Percentiles rank a stretch among this genome's conserved stretches.
Conservation (phyloP, 192 early-diverging fungal genomes). For the Chytriomyces confervae region DNA sequence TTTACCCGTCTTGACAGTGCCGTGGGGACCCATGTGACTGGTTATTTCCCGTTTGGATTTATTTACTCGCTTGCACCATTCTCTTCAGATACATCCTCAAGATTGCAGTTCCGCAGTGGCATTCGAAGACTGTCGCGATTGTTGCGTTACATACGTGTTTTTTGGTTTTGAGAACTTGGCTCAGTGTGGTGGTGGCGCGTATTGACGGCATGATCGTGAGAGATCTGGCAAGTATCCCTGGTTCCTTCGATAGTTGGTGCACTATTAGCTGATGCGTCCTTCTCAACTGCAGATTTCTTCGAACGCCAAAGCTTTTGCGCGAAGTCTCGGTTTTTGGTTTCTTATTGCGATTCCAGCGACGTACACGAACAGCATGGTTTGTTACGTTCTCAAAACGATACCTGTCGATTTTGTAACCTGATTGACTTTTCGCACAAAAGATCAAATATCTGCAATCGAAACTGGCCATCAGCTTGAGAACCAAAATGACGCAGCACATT, state of each 20-base stretch:
- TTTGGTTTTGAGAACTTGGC: constrained; percentile 87
- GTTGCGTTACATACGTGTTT: constrained; percentile 83
- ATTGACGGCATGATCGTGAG: constrained; percentile 94
- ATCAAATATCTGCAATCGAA: constrained; percentile 60
- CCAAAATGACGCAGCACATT: constrained; percentile 46
- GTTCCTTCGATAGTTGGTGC: background rate
- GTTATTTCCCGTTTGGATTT: constrained; percentile 62
- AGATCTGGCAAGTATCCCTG: constrained; percentile 74
- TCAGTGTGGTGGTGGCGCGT: constrained; percentile 89
- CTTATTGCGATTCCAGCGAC: constrained; percentile 93
- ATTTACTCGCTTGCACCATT: background rate
- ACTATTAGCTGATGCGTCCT: background rate
- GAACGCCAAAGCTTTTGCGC: constrained; percentile 78
- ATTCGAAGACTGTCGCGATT: constrained; percentile 80
- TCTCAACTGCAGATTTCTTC: constrained; percentile 66
- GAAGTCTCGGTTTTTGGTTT: constrained; percentile 86
- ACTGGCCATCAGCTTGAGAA: constrained; percentile 52
- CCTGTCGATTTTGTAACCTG: constrained; percentile 3
- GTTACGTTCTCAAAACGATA: constrained; percentile 35
- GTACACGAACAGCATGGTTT: constrained; percentile 97
- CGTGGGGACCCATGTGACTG: background rate
- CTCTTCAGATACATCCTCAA: constrained; percentile 66
- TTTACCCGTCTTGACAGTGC: background rate
- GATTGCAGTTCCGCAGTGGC: constrained; percentile 81
- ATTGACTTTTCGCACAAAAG: constrained; percentile 31